Base-by-base conservation (phyloP, 805 yeast species). In the Cyberlindnera euphorbiiphila region DNA sequence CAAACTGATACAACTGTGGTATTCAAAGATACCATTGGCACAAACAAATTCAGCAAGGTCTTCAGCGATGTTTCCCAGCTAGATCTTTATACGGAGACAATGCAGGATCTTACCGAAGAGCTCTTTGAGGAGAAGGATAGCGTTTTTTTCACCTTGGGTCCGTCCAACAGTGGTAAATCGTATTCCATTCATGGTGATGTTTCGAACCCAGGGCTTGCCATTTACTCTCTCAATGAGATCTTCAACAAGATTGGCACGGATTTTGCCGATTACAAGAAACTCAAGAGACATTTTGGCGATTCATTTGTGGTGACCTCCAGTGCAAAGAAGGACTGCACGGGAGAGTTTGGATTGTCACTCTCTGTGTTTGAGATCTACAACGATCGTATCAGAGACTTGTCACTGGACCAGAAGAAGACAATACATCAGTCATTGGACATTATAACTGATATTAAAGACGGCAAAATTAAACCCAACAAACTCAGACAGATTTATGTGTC, bases 291-390 rank as follows among this genome's bases (percentile, higher is more conserved):
- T 28, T 50, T 52, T 44, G 58, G 56, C 9, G 55, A 49, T 3
- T 25, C 46, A 2, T 50, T 53, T 13, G 14, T 53, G 14, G 54
- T 49, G 9, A 41, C 49, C 3, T 39, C 57, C 32, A 36, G 47
- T 36, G 37, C 60, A 33, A 19, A 36, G 22, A 25, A 49, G 43
- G 39, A 51, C 39, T 9, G 26, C 14, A 16, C 29, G 10, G 58
- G 55, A 13, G 50, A 42, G 17, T 43, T 51, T 45, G 75, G 69
- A 0, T 54, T 74, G 15, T 66, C 74, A 2, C 18, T 76, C n/a
- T 69, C 78, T 4, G 68, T 73, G 61, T 71, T 71, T 51, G 80
- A 76, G 48, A 60, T 76, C 16, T 68, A 71, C 45, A 72, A 72
- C 45, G 78, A 74, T 45, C 50, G 63, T 16, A 59, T 67, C 15